Evolutionary conservation across 1,284 basidiomycete species (phyloP).

Genomic region (Trichosporon sp.): DNA sequence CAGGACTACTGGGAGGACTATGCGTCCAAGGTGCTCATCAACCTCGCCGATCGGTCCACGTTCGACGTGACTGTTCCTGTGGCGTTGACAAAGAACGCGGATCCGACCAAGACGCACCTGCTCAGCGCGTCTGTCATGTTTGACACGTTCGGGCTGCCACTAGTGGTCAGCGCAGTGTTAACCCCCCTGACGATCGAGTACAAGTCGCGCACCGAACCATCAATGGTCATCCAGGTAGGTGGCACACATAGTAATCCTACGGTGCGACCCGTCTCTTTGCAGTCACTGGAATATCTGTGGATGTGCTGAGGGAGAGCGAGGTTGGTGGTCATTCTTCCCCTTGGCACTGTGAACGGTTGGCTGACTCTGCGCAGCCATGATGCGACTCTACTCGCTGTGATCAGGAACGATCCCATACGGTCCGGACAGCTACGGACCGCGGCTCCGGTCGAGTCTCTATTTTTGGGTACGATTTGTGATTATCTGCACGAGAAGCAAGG

Average conservation of each 20-base stretch:
- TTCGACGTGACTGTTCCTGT: slow-evolving; percentile 27
- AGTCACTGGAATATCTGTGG: slow-evolving; percentile 16
- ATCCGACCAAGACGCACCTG: slow-evolving; percentile 26
- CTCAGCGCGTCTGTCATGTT: slow-evolving; percentile 27
- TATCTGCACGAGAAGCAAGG: background rate
- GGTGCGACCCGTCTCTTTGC: slow-evolving; percentile 26
- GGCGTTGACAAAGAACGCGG: slow-evolving; percentile 20
- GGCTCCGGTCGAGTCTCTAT: background rate
- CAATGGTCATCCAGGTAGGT: slow-evolving; percentile 35
- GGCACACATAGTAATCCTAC: slow-evolving; percentile 27
- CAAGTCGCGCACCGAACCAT: slow-evolving; percentile 11
- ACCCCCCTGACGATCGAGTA: slow-evolving; percentile 22
- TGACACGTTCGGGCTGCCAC: slow-evolving; percentile 32
- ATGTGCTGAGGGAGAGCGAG: slow-evolving; percentile 16
- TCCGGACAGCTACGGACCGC: too few relatives aligned
- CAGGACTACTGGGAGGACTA: slow-evolving; percentile 33
- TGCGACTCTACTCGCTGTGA: too few relatives aligned
- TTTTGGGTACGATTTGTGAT: background rate
- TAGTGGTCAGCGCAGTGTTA: slow-evolving; percentile 29
- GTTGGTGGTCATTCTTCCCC: background rate
- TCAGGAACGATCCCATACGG: too few relatives aligned
- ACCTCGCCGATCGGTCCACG: slow-evolving; percentile 26
- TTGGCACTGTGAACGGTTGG: background rate
- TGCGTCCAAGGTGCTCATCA: slow-evolving; percentile 27
- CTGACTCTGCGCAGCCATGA: background rate